phyloP scores from a whole-genome alignment of 768 basidiomycete genomes.

The button mushroom (Agaricus bisporus) region DNA sequence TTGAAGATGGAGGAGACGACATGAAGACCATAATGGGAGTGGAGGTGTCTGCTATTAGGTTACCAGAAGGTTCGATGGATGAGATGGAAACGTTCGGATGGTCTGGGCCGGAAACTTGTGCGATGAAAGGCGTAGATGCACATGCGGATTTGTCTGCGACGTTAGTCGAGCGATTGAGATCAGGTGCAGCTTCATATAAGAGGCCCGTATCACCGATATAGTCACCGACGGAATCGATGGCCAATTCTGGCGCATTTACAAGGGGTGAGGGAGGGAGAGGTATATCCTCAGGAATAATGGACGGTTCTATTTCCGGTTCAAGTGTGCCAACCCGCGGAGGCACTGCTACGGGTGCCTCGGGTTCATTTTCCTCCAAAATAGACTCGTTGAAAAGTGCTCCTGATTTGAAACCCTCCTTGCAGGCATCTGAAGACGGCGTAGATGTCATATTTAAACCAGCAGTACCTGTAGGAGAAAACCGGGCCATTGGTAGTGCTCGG shows the following conservation, averaged over 20 bases:
- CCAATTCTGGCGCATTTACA: neutral
- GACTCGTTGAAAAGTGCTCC: neutral
- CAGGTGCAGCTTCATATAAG: neutral
- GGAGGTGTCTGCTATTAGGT: conserved; percentile 19
- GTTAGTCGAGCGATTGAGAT: neutral
- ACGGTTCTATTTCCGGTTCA: neutral
- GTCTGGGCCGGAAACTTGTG: too few species aligned
- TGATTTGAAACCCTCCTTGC: neutral
- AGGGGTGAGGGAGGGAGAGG: conserved; percentile 3
- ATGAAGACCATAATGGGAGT: conserved; percentile 17
- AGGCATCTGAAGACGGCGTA: conserved; percentile 2
- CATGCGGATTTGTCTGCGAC: neutral
- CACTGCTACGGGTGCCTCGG: neutral
- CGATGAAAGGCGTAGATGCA: neutral
- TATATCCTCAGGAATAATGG: neutral
- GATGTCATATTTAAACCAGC: conserved; percentile 26
- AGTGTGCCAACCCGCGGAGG: neutral
- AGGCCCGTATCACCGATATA: neutral
- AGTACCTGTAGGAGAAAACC: conserved; percentile 34
- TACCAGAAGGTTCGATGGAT: conserved; percentile 16
- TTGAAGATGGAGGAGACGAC: conserved; percentile 18
- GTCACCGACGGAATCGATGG: neutral
- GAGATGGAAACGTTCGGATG: conserved; percentile 11
- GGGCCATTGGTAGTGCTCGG: conserved; percentile 20
- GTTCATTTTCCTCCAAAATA: neutral